These are phyloP conservation scores for Chaetomidium leptoderma DNA, from an alignment of 495 filamentous ascomycete genomes.

Conservation along the genomic window DNA sequence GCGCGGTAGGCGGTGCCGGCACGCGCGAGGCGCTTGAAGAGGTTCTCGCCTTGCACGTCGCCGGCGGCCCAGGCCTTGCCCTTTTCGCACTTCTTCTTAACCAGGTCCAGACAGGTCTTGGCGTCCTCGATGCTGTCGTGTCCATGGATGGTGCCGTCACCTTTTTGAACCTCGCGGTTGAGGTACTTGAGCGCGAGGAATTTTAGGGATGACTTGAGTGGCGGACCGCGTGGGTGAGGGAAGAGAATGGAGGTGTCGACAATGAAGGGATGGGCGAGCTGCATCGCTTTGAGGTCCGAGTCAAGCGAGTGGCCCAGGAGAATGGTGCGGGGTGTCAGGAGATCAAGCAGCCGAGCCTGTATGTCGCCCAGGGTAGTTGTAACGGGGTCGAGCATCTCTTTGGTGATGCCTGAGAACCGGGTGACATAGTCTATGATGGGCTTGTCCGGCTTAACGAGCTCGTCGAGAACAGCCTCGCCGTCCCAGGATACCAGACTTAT, in stretches of 20 bases:
- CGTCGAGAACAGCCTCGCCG: conserved; percentile 74
- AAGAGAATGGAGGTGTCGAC: conserved; percentile 85
- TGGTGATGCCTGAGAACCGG: conserved; percentile 83
- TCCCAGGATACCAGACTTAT: conserved; percentile 86
- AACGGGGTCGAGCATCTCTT: conserved; percentile 70
- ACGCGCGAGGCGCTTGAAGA: conserved; percentile 77
- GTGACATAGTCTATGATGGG: conserved; percentile 90
- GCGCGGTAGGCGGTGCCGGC: conserved; percentile 47
- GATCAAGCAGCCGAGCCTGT: conserved; percentile 65
- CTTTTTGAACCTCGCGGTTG: conserved; percentile 78
- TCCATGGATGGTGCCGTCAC: conserved; percentile 52
- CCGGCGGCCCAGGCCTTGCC: conserved; percentile 76
- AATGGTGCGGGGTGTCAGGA: conserved; percentile 71
- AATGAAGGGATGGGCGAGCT: conserved; percentile 84
- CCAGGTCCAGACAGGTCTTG: conserved; percentile 79
- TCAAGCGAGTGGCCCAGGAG: conserved; percentile 90
- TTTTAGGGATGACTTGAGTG: conserved; percentile 70
- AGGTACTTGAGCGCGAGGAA: conserved; percentile 78
- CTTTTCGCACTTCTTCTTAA: conserved; percentile 92
- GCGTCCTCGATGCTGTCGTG: conserved; percentile 94
- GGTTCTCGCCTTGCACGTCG: conserved; percentile 70
- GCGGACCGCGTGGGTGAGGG: conserved; percentile 51
- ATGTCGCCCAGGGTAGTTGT: conserved; percentile 83
- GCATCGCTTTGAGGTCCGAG: conserved; percentile 78
- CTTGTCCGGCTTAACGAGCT: conserved; percentile 82